Evolutionary conservation across 495 filamentous ascomycete genomes (phyloP).

Genomic region (Lindgomyces ingoldianus): DNA sequence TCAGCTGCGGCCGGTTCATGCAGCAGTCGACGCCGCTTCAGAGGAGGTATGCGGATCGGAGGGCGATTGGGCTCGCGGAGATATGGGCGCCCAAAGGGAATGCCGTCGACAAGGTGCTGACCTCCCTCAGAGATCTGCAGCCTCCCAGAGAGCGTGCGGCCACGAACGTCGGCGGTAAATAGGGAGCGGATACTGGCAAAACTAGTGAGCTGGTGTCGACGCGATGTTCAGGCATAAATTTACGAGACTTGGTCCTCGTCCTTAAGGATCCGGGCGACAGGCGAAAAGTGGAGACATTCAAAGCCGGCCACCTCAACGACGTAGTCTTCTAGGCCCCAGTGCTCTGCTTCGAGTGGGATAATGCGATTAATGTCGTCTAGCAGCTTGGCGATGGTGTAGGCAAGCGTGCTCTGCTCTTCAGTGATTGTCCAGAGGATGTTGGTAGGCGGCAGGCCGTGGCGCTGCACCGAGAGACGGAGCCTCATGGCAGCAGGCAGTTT

Average conservation of each 20-base stretch:
- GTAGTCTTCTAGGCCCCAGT: conserved; percentile 93
- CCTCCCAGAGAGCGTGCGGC: conserved; percentile 74
- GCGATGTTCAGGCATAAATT: conserved; percentile 35
- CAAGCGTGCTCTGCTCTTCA: conserved; percentile 43
- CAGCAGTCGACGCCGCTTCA: conserved; percentile 67
- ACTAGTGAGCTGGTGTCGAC: background rate
- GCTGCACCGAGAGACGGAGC: conserved; percentile 77
- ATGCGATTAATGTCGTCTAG: conserved; percentile 81
- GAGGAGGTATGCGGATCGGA: conserved; percentile 69
- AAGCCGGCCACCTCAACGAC: conserved; percentile 79
- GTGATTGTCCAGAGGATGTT: conserved; percentile 71
- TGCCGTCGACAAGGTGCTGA: conserved; percentile 82
- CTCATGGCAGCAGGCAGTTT: conserved; percentile 57
- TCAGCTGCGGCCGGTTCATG: conserved; percentile 21
- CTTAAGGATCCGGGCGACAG: conserved; percentile 66
- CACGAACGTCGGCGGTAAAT: conserved; percentile 69
- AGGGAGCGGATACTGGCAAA: conserved; percentile 74
- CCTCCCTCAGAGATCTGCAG: conserved; percentile 81
- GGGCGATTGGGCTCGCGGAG: conserved; percentile 66
- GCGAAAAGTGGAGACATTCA: conserved; percentile 87
- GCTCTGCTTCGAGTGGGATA: conserved; percentile 77
- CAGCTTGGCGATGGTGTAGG: conserved; percentile 70
- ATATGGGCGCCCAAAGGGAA: conserved; percentile 79
- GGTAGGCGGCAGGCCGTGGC: conserved; percentile 75
- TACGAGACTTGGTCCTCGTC: conserved; percentile 86